Base-by-base conservation (phyloP, 78 protist genomes). In the slime mould (Dictyostelium discoideum) region DNA sequence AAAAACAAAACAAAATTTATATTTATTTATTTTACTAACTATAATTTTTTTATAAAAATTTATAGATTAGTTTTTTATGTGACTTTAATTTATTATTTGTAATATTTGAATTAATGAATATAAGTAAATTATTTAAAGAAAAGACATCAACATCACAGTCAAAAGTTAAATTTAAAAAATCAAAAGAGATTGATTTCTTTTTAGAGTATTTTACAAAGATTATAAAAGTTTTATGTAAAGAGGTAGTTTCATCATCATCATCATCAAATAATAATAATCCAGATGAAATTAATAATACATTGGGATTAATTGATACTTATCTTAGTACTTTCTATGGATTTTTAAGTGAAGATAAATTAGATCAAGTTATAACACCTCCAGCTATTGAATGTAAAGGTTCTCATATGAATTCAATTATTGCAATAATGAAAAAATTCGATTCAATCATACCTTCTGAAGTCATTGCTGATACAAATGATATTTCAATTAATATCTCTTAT, bases 11-110 rank as follows among this genome's bases (percentile, higher is more conserved):
- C 37, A 32, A 32, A 32, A 32, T 32, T 32, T 46, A 46, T 46
- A n/a, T n/a, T 8, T 46, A 46, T 46, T 46, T 46, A 46, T 46
- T 69, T 39, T 54, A 24, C 3, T 54, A 32, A 44, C 46, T 42
- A 42, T n/a, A 2, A 3, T 4, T n/a, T n/a, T 67, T 67, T n/a
- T 7, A n/a, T 44, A 44, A 8, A 3, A 44, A 1, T 16, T 26
- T 50, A 46, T 73, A 90, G 95, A 50, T 90, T 20, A 90, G 95
- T 82, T 82, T 90, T 81, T 72, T 90, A 29, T 90, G 60, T 90
- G 95, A 90, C 57, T 26, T 80, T 11, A 80, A 90, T 73, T 40
- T 82, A 37, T 39, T 90, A 13, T 67, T 90, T 37, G 65, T 78
- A 20, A 72, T 90, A 16, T 72, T 67, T 80, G 95, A 90, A 82